Evolutionary conservation across 495 filamentous ascomycete genomes (phyloP).

Genomic region (Neurospora sp.): DNA sequence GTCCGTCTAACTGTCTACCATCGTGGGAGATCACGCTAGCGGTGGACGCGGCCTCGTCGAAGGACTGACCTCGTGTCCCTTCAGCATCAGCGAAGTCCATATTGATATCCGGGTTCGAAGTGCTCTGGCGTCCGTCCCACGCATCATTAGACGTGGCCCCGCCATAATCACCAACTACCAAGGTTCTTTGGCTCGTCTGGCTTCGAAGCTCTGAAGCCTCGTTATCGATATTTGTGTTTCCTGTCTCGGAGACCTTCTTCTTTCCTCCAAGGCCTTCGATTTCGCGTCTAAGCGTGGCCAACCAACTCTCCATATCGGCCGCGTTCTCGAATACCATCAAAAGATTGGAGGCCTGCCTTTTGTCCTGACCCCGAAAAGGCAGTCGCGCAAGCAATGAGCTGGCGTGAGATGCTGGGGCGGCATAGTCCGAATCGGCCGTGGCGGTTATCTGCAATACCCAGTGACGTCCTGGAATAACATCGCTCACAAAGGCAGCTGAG

Average conservation of each 20-base stretch:
- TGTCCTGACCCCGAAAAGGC: conserved; percentile 53
- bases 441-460: conserved; percentile 91
- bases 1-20: conserved; percentile 36
- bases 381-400: conserved; percentile 63
- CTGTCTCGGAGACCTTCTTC: conserved; percentile 52
- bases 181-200: conserved; percentile 39
- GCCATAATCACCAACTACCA: conserved; percentile 39
- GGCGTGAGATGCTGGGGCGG: conserved; percentile 37
- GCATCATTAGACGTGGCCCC: conserved; percentile 4
- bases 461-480: conserved; percentile 83
- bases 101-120: conserved; percentile 9
- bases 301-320: conserved; percentile 81
- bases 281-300: conserved; percentile 52
- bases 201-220: conserved; percentile 29
- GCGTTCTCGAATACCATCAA: conserved; percentile 73
- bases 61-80: conserved; percentile 14
- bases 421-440: conserved; percentile 51
- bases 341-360: conserved; percentile 54
- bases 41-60: conserved; percentile 34
- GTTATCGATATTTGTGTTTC: conserved; percentile 30
- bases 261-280: conserved; percentile 62
- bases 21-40: conserved; percentile 40
- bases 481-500: conserved; percentile 88
- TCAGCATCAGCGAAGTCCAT: conserved; percentile 17
- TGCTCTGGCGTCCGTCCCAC: conserved; percentile 18